Conservation (phyloP, 2,329 filamentous ascomycete genomes). For the Thielaviopsis ethacetica region DNA sequence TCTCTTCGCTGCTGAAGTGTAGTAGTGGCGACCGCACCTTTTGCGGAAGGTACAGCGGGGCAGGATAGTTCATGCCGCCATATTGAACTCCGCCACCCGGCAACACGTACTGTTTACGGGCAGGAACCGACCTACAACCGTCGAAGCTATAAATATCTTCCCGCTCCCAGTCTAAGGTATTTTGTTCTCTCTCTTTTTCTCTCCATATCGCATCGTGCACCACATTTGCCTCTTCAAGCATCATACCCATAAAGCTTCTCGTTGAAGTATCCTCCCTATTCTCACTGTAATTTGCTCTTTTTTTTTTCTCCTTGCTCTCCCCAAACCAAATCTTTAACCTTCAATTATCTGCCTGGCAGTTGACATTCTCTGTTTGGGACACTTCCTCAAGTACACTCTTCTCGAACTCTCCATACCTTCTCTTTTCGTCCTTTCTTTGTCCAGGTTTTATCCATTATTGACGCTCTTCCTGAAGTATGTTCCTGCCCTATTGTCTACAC, state of each 20-base stretch:
- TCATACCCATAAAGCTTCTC: neutral
- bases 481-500: neutral
- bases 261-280: neutral
- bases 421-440: neutral
- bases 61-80: neutral
- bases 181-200: neutral
- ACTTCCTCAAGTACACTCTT: neutral
- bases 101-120: neutral
- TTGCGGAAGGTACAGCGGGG: neutral
- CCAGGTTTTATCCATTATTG: neutral
- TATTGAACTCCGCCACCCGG: neutral
- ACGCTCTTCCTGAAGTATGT: neutral
- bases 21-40: neutral
- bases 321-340: neutral
- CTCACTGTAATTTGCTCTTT: neutral
- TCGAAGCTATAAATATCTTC: neutral
- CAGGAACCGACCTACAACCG: neutral
- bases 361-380: neutral
- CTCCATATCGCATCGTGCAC: neutral
- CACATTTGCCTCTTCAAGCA: neutral
- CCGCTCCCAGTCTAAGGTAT: neutral
- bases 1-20: too few relatives aligned
- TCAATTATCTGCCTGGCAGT: neutral
- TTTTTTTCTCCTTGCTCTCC: neutral
- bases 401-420: neutral